Evolutionary conservation across 768 basidiomycete genomes (phyloP), one percentile per base, ranked within the genome.

Genomic region (Cyathus striatus): DNA sequence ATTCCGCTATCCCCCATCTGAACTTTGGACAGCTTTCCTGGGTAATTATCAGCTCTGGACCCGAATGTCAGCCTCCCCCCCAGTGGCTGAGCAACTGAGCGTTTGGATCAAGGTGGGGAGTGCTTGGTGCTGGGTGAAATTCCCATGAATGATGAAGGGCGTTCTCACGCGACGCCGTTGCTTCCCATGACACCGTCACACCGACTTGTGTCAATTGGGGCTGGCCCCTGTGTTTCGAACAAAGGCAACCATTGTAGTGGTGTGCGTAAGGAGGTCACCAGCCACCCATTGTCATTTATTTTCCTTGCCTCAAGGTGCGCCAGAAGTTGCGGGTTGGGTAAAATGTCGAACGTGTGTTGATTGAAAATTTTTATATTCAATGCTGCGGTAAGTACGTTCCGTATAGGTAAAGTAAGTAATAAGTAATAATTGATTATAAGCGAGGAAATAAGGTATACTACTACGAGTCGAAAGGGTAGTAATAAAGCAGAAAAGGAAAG

Each of bases 181-280:
- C 35, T 37, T 37, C 35, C 35, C 35, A 37, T 37, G 35, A 37
- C 35, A 37, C 35, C 35, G 35, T n/a, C 5, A 13, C 18, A 20
- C 18, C 18, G 14, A 12, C 35, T 12, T 18, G 10, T 18, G 10
- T n/a, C 35, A 13, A 37, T 10, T 20, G 13, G 13, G 13, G 10
- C 13, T 10, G 10, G 13, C 35, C 35, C 35, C 35, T 37, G 35
- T 37, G 35, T 37, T 37, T 37, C 35, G 35, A 13, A n/a, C 35
- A 13, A 20, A 37, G 21, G 14, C 35, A 37, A n/a, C 18, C 18
- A 20, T 37, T 37, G 13, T 18, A 37, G 35, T 30, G 27, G 27
- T 30, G 27, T 30, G 27, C 27, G 27, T 30, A 30, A 30, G 27
- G 9, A 30, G n/a, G n/a, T 30, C n/a, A n/a, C n/a, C n/a, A n/a